Evolutionary conservation across 164 flowering plant genomes (phyloP).

Genomic region (Buxus sempervirens): DNA sequence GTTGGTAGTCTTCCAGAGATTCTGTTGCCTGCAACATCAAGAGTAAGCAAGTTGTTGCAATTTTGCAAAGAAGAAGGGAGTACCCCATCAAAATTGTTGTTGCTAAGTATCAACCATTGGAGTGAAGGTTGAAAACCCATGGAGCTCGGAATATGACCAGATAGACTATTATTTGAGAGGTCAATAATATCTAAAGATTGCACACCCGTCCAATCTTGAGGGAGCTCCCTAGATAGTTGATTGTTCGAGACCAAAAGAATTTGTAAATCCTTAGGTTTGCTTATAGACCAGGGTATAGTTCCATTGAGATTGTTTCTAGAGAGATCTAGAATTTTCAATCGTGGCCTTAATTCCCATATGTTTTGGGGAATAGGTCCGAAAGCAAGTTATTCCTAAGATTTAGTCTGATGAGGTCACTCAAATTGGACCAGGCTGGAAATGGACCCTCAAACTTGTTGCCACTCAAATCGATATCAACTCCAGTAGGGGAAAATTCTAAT

Average conservation of each 20-base stretch:
- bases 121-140: constrained; percentile 13
- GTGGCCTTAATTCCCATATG: constrained; percentile 1
- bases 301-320: constrained; percentile 20
- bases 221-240: constrained; percentile 17
- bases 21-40: constrained; percentile 28
- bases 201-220: constrained; percentile 17
- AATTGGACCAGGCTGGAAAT: not conserved
- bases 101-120: not conserved
- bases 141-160: constrained; percentile 16
- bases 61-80: not conserved
- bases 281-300: not conserved
- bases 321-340: constrained; percentile 9
- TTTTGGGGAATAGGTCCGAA: constrained; percentile 1
- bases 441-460: not conserved
- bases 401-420: constrained; percentile 4
- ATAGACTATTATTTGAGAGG: constrained; percentile 7
- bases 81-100: not conserved
- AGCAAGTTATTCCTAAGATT: constrained; percentile 3
- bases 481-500: not conserved
- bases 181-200: constrained; percentile 1
- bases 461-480: not conserved
- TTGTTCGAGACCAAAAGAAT: constrained; percentile 1
- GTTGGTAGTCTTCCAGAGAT: constrained; percentile 25
- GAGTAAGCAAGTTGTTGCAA: not conserved
- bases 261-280: not conserved